These are phyloP conservation scores for Phytophthora hybrid DNA, from an alignment of 352 stramenopile species.

Conservation along the genomic window DNA sequence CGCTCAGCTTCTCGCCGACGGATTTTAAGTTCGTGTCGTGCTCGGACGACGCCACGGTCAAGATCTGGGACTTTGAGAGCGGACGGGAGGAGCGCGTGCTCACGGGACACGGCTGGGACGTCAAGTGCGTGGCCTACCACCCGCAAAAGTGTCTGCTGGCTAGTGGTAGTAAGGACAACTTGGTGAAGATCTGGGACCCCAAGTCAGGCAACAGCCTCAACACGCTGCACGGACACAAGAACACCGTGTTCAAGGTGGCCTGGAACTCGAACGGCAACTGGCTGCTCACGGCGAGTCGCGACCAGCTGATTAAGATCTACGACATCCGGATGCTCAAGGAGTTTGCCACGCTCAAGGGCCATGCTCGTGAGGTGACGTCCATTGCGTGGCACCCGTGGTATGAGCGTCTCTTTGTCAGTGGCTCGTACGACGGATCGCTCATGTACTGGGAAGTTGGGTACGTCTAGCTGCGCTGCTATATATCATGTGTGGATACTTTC, in stretches of 20 bases:
- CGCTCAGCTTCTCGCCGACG: constrained; percentile 95
- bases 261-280: constrained; percentile 99
- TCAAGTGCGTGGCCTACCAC: constrained; percentile 98
- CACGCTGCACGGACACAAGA: constrained; percentile 98
- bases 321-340: constrained; percentile 98
- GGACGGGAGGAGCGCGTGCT: constrained; percentile 94
- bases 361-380: constrained; percentile 96
- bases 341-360: constrained; percentile 94
- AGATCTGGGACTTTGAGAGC: constrained; percentile 93
- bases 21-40: constrained; percentile 99
- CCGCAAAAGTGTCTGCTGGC: constrained; percentile 94
- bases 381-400: constrained; percentile 98
- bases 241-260: constrained; percentile 97
- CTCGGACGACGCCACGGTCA: constrained; percentile 97
- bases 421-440: constrained; percentile 97
- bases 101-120: constrained; percentile 98
- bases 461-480: constrained; percentile 23
- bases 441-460: constrained; percentile 98
- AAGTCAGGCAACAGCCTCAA: constrained; percentile 92
- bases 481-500: background rate
- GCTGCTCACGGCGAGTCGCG: constrained; percentile 96
- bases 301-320: constrained; percentile 99
- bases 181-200: constrained; percentile 99
- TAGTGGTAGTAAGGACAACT: constrained; percentile 96
- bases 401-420: constrained; percentile 96